Base-by-base conservation (phyloP, 2,329 filamentous ascomycete species). In the Calycina herbarum region DNA sequence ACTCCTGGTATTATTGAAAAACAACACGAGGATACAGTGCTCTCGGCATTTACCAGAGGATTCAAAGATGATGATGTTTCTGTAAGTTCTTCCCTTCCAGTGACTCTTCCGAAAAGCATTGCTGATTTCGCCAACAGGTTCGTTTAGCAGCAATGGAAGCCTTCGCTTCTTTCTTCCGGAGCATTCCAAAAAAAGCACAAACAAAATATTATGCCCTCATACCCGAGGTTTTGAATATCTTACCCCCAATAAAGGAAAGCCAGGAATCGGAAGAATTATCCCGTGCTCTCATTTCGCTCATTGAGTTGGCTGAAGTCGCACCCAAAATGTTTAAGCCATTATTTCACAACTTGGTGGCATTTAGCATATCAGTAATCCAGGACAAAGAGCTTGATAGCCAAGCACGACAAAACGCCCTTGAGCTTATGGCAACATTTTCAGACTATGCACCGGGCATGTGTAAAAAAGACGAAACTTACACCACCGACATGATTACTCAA, bases 391-490 rank as follows among this genome's bases (percentile, higher is more conserved):
- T 99, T 27, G 90, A 89, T 68, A 94, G 97, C 75, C 86, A 94
- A 71, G 92, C 93, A 68, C 89, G 95, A 67, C 95, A 99, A 78
- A 98, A 98, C 76, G 93, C 94, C 0, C 83, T 99, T 54, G 95
- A 99, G 78, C 85, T 99, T 64, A 97, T 99, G 92, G 94, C 94
- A 31, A 99, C 95, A 0, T 99, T 99, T 77, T 94, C 94, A 70
- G 95, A 99, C 76, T 95, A 94, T 74, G 91, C 93, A 0, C 93
- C 95, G 4, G 90, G 90, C 45, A 94, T 98, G 89, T 98, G 95
- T 82, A 92, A 90, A 76, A 97, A 97, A 77, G 94, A 99, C 76
- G 79, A 88, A n/a, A 90, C 88, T 11, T 99, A 96, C 79, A 95
- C 94, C 1, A 89, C 86, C 67, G 93, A 97, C 70, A 99, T 99